Evolutionary conservation across 2,329 filamentous ascomycete species (phyloP).

Genomic region (Emmonsia crescens): DNA sequence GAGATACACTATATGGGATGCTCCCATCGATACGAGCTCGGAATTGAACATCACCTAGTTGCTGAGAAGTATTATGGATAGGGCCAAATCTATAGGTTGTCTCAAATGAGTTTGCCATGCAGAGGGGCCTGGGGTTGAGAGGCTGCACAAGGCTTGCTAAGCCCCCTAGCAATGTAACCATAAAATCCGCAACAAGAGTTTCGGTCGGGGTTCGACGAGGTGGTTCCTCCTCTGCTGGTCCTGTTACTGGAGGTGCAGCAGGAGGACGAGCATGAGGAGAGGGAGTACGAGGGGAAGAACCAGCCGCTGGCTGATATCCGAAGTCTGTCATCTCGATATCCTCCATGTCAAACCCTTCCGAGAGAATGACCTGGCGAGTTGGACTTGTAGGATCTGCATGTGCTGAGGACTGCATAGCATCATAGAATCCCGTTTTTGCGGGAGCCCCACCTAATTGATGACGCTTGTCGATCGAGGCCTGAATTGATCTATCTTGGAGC

Average conservation of each 20-base stretch:
- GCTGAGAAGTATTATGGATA: constrained; percentile 5
- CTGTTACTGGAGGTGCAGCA: neutral
- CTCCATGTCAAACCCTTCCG: neutral
- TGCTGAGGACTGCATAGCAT: neutral
- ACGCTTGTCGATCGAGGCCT: neutral
- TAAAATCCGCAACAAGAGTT: constrained; percentile 11
- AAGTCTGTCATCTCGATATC: constrained; percentile 5
- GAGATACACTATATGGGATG: constrained; percentile 9
- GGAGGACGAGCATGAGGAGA: neutral
- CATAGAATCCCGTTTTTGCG: constrained; percentile 1
- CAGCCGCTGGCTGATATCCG: neutral
- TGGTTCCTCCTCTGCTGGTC: constrained; percentile 4
- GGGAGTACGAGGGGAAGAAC: neutral
- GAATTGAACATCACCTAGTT: constrained; percentile 4
- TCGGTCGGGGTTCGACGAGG: constrained; percentile 10
- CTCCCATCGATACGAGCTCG: constrained; percentile 11
- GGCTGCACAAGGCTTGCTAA: constrained; percentile 10
- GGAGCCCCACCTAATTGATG: neutral
- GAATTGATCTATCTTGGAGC: constrained; percentile 6
- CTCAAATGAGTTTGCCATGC: constrained; percentile 10
- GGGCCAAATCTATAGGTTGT: constrained; percentile 10
- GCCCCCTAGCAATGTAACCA: constrained; percentile 9
- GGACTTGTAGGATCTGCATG: constrained; percentile 4
- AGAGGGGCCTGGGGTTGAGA: constrained; percentile 7
- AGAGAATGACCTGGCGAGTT: constrained; percentile 2